A percentile compares a stretch with the other conserved stretches of the same genome.
phyloP scores from a whole-genome alignment of 345 rosid genomes.

The Balakata baccata region DNA sequence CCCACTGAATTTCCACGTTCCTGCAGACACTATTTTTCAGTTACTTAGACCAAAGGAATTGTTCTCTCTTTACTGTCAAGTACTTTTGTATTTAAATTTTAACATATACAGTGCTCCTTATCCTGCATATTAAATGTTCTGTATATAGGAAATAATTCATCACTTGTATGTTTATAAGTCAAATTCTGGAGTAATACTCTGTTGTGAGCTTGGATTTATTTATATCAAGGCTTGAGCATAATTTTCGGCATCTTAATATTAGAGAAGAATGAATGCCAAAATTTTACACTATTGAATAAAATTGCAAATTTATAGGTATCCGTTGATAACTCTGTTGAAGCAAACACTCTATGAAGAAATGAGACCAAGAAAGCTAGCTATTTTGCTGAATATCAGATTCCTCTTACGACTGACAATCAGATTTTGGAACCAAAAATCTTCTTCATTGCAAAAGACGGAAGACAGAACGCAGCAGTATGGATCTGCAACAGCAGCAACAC shows the following conservation, averaged over 20 bases:
- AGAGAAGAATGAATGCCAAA: not conserved
- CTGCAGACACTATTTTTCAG: not conserved
- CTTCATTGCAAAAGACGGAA: conserved; percentile 16
- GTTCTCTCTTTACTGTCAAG: not conserved
- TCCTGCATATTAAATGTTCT: not conserved
- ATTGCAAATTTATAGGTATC: not conserved
- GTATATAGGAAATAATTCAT: not conserved
- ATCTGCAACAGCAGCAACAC: not conserved
- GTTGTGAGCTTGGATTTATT: too few species aligned
- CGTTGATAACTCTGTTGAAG: not conserved
- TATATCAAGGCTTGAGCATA: too few species aligned
- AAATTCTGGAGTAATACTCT: not conserved
- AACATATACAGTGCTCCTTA: not conserved
- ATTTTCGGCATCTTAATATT: not conserved
- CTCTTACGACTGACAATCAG: not conserved
- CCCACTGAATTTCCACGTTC: not conserved
- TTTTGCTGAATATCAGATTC: not conserved
- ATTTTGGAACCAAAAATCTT: conserved; percentile 10
- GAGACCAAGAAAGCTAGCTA: not conserved
- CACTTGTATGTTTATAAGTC: not conserved
- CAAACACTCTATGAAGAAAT: not conserved
- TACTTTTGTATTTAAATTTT: not conserved
- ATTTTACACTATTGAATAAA: not conserved
- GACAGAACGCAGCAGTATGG: conserved; percentile 21
- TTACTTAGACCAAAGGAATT: not conserved